Conservation (phyloP, 164 flowering plant genomes). For the Tinospora cordifolia region DNA sequence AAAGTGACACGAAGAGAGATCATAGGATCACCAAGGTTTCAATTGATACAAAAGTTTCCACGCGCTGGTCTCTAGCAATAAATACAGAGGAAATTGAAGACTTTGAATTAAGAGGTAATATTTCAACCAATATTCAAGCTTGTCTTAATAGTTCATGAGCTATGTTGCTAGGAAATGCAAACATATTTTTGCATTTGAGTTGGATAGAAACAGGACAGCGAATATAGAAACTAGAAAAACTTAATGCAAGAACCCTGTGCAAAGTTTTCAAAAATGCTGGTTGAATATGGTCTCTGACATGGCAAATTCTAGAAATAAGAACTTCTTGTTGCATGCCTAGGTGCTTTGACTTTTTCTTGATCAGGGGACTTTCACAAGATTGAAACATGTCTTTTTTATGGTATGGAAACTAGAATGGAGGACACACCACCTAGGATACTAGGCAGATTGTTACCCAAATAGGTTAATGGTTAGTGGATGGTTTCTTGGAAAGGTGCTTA, state of each 20-base stretch:
- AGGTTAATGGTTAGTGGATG: no score
- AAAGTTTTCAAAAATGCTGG: background rate
- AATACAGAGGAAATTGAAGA: slow-evolving; percentile 60
- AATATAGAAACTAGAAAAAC: background rate
- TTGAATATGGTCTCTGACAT: background rate
- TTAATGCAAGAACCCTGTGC: background rate
- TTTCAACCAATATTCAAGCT: background rate
- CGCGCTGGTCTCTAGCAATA: slow-evolving; percentile 81
- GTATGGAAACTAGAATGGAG: no score
- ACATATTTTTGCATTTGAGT: background rate
- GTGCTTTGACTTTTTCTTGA: no score
- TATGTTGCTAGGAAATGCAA: background rate
- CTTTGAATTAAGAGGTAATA: slow-evolving; percentile 67
- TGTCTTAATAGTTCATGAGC: background rate
- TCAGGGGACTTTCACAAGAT: no score
- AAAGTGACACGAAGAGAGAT: slow-evolving; percentile 33
- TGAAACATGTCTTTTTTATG: no score
- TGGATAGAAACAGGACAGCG: background rate
- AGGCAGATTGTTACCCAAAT: no score
- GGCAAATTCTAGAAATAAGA: no score
- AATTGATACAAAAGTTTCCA: slow-evolving; percentile 64
- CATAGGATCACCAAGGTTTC: slow-evolving; percentile 44
- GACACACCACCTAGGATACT: no score
- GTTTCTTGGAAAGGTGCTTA: no score
- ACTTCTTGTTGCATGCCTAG: background rate